Evolutionary conservation across 2,329 filamentous ascomycete genomes (phyloP).

Genomic region (Alternaria gaisen): DNA sequence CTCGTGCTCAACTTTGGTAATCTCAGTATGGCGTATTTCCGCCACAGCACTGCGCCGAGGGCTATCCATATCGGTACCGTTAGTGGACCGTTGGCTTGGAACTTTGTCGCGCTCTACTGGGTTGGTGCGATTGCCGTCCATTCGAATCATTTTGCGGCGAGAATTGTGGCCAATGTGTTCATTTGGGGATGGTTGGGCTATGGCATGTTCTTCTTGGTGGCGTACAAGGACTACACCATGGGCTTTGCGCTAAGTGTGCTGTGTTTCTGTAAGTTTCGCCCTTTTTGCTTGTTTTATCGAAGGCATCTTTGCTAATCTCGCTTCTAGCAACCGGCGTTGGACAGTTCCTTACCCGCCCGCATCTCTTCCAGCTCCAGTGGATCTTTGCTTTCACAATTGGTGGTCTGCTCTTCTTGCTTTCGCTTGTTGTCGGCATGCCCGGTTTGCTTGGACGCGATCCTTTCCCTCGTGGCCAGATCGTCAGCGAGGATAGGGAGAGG

Average conservation of each 20-base stretch:
- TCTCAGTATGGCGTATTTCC: slow-evolving; percentile 80
- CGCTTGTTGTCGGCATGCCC: slow-evolving; percentile 71
- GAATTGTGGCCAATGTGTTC: slow-evolving; percentile 85
- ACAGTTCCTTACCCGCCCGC: slow-evolving; percentile 75
- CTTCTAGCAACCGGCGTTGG: slow-evolving; percentile 71
- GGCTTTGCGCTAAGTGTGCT: slow-evolving; percentile 81
- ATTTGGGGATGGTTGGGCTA: slow-evolving; percentile 85
- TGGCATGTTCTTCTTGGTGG: slow-evolving; percentile 77
- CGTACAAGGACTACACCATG: slow-evolving; percentile 79
- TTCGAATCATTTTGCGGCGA: slow-evolving; percentile 70
- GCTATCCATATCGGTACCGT: slow-evolving; percentile 80
- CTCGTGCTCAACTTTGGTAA: slow-evolving; percentile 85
- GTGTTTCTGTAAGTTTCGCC: slow-evolving; percentile 65
- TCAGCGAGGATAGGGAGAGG: slow-evolving; percentile 62
- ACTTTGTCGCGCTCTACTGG: slow-evolving; percentile 87
- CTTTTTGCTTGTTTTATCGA: no score
- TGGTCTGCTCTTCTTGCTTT: slow-evolving; percentile 74
- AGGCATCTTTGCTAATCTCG: not conserved
- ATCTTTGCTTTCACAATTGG: slow-evolving; percentile 91
- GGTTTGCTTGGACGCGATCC: slow-evolving; percentile 67
- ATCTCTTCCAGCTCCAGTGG: slow-evolving; percentile 85
- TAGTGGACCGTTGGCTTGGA: slow-evolving; percentile 84
- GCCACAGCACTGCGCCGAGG: slow-evolving; percentile 74
- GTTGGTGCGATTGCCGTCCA: slow-evolving; percentile 83
- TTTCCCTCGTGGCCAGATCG: slow-evolving; percentile 58